phyloP scores from a whole-genome alignment of 805 yeast species.

The Candida alai region DNA sequence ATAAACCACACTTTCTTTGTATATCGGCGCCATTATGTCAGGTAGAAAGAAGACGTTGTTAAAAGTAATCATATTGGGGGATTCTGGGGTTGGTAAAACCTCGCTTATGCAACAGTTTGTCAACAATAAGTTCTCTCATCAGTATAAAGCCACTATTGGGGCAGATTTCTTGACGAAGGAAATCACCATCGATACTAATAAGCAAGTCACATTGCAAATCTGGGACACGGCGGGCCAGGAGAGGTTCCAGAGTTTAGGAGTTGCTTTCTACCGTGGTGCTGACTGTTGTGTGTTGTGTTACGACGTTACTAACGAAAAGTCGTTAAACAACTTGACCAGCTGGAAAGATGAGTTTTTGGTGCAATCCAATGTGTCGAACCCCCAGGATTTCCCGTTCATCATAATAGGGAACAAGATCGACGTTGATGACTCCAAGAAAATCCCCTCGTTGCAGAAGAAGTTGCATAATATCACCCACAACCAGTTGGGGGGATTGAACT shows the following conservation, averaged over 20 bases:
- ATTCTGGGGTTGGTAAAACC: slow-evolving; percentile 97
- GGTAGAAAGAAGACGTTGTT: slow-evolving; percentile 71
- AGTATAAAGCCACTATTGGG: slow-evolving; percentile 96
- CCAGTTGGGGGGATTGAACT: slow-evolving; percentile 57
- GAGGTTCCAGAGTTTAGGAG: slow-evolving; percentile 93
- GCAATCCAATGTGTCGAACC: slow-evolving; percentile 90
- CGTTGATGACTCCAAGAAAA: slow-evolving; percentile 85
- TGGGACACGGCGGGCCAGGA: slow-evolving; percentile 99
- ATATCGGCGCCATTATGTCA: slow-evolving; percentile 40
- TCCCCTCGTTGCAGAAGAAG: slow-evolving; percentile 53
- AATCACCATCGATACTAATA: slow-evolving; percentile 72
- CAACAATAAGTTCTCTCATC: slow-evolving; percentile 89
- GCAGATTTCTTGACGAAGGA: slow-evolving; percentile 96
- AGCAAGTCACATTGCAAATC: slow-evolving; percentile 75
- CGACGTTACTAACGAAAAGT: slow-evolving; percentile 92
- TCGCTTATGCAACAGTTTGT: slow-evolving; percentile 97
- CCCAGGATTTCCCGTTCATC: slow-evolving; percentile 93
- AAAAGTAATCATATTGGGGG: slow-evolving; percentile 90
- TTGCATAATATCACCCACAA: slow-evolving; percentile 43
- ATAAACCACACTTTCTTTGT: no score
- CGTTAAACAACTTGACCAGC: slow-evolving; percentile 80
- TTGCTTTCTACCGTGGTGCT: slow-evolving; percentile 96
- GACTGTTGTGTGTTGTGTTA: slow-evolving; percentile 96
- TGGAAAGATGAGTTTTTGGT: slow-evolving; percentile 96
- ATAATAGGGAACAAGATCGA: slow-evolving; percentile 94